Base-by-base conservation (phyloP, 768 basidiomycete genomes). In the Floccularia luteovirens region DNA sequence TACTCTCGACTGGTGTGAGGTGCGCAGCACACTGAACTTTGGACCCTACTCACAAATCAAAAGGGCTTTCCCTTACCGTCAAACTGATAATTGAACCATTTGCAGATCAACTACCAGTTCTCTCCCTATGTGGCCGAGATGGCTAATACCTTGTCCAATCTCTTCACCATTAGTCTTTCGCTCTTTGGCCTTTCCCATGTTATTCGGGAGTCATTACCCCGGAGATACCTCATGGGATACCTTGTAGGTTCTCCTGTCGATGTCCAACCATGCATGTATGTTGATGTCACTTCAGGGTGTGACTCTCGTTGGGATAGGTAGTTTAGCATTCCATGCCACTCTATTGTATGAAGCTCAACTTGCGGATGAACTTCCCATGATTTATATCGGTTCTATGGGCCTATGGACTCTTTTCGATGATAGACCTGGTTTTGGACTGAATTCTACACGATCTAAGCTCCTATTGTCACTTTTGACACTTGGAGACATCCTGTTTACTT, bases 341-440 rank as follows among this genome's bases (percentile, higher is more conserved):
- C 64, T 90, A 22, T 64, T 74, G 27, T 90, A 77, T 56, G 71
- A 78, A 47, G 84, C 85, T 7, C 87, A 90, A 51, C 72, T 86
- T 39, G 79, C 82, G 24, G 87, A 90, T 49, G 87, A 90, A 53
- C 63, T 90, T 6, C 86, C 85, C 1, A 89, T 90, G 86, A 74
- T 87, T 41, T 86, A 81, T 52, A 74, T 80, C 39, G 72, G 74
- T 4, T 75, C 74, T 28, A 75, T 78, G 59, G 68, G 73, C 47
- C 56, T 75, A 14, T 81, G 72, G 55, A 57, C 84, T 24, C 56
- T 81, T 13, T 76, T 81, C 52, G 81, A 85, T 50, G 66, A 66
- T 22, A 49, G 58, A 38, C 72, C 67, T 3, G 79, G 79, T 2
- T 81, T 72, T 45, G 56, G 50, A 27, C 37, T 73, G 23, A 44